Evolutionary conservation across 257 asterid species (phyloP).

Genomic region (Prunella vulgaris): DNA sequence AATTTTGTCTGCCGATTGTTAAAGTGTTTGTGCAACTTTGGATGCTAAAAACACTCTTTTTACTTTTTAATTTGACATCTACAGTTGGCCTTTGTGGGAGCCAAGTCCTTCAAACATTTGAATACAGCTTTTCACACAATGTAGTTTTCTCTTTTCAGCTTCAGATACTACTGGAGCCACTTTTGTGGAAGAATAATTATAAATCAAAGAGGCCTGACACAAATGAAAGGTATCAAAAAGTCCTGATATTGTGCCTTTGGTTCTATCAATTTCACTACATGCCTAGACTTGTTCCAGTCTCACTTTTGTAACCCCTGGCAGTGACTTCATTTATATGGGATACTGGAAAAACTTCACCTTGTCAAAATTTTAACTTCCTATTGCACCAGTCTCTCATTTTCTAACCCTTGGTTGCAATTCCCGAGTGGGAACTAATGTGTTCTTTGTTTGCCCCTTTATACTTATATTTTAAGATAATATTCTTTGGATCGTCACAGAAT

Average conservation of each 20-base stretch:
- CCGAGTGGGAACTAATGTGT: not conserved
- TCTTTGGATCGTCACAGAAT: not conserved
- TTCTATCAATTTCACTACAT: constrained; percentile 9
- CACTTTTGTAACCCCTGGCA: not conserved
- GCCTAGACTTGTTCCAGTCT: not conserved
- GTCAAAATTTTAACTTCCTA: not conserved
- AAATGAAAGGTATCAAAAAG: constrained; percentile 58
- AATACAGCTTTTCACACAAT: not conserved
- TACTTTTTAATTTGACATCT: not conserved
- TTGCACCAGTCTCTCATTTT: constrained; percentile 1
- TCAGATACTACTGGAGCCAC: constrained; percentile 75
- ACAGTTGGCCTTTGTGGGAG: constrained; percentile 7
- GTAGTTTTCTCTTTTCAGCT: constrained; percentile 44
- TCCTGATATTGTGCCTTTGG: constrained; percentile 5
- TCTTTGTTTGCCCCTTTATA: not conserved
- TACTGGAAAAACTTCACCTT: not conserved
- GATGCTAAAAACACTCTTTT: not conserved
- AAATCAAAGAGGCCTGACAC: constrained; percentile 30
- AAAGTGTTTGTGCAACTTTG: not conserved
- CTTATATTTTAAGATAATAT: not conserved
- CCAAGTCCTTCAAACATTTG: constrained; percentile 4
- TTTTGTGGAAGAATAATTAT: constrained; percentile 66
- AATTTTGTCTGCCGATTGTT: not conserved
- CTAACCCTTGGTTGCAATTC: not conserved
- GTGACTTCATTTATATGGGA: not conserved